These are phyloP conservation scores for Mycena sp. DNA, from an alignment of 1,284 basidiomycete genomes.

Conservation along the genomic window DNA sequence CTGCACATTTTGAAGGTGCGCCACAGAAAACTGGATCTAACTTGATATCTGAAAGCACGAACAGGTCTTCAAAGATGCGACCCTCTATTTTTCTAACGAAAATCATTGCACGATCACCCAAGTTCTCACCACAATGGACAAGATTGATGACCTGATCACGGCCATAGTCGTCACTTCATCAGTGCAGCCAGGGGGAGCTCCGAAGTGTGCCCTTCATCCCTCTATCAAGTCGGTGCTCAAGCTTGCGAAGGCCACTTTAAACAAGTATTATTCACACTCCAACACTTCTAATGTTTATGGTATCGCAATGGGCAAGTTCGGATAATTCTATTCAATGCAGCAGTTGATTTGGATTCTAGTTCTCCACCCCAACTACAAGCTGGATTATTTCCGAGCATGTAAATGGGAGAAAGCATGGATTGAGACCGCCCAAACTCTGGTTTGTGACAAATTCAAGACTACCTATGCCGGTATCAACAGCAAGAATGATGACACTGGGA, in stretches of 20 bases:
- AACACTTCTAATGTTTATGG: slow-evolving; percentile 12
- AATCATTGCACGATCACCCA: no score
- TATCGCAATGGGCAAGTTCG: slow-evolving; percentile 13
- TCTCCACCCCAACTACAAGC: neutral
- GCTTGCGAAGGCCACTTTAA: no score
- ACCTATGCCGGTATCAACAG: no score
- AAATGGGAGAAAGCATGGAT: slow-evolving; percentile 9
- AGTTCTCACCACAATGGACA: slow-evolving; percentile 20
- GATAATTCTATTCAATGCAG: neutral
- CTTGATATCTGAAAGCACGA: neutral
- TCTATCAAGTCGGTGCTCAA: no score
- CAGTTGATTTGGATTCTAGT: neutral
- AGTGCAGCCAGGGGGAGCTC: neutral
- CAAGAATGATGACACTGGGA: no score
- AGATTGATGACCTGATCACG: slow-evolving; percentile 21
- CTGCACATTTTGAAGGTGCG: slow-evolving; percentile 6
- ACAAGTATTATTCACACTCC: no score
- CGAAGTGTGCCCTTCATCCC: neutral
- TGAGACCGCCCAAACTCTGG: neutral
- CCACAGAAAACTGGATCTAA: neutral
- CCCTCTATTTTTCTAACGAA: no score
- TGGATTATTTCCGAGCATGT: neutral
- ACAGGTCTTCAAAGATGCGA: no score
- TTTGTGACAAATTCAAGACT: neutral
- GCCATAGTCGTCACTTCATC: neutral